phyloP scores from a whole-genome alignment of 164 flowering plant genomes.

The Vitis rupestris region DNA sequence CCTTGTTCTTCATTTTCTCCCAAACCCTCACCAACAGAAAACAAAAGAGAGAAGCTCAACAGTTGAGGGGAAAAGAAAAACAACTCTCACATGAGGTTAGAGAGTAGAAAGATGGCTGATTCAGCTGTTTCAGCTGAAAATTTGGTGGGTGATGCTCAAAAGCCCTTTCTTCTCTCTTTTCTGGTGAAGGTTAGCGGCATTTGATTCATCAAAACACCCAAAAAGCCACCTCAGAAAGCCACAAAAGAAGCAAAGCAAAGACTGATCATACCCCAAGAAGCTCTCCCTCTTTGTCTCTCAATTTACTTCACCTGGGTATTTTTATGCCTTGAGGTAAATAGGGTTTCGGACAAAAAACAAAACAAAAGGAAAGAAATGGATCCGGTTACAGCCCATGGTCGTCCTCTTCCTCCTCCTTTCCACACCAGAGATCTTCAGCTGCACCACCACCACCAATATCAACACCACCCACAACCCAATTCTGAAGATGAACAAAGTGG shows the following conservation, averaged over 20 bases:
- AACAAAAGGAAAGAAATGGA: constrained; percentile 44
- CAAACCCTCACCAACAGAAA: constrained; percentile 32
- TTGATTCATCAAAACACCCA: constrained; percentile 14
- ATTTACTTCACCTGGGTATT: too few relatives aligned
- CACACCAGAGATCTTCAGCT: constrained; percentile 65
- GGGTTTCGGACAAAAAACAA: neutral
- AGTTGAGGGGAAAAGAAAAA: constrained; percentile 3
- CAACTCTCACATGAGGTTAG: constrained; percentile 6
- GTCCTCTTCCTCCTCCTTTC: constrained; percentile 82
- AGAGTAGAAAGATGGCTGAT: constrained; percentile 24
- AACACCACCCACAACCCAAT: constrained; percentile 45
- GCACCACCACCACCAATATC: constrained; percentile 52
- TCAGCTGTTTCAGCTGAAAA: constrained; percentile 27
- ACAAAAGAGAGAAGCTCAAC: neutral
- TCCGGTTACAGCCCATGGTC: constrained; percentile 68
- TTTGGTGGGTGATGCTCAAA: constrained; percentile 38
- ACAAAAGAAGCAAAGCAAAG: neutral
- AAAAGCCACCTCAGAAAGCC: constrained; percentile 1
- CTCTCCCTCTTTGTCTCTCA: constrained; percentile 1
- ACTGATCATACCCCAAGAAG: neutral
- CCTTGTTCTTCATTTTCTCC: constrained; percentile 8
- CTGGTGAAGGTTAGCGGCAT: constrained; percentile 21
- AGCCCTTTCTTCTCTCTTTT: constrained; percentile 12
- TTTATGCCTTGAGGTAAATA: too few relatives aligned
- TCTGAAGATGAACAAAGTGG: constrained; percentile 60